These are phyloP conservation scores for Lasiosphaeria hispida DNA, from an alignment of 495 filamentous ascomycete genomes.

Conservation along the genomic window DNA sequence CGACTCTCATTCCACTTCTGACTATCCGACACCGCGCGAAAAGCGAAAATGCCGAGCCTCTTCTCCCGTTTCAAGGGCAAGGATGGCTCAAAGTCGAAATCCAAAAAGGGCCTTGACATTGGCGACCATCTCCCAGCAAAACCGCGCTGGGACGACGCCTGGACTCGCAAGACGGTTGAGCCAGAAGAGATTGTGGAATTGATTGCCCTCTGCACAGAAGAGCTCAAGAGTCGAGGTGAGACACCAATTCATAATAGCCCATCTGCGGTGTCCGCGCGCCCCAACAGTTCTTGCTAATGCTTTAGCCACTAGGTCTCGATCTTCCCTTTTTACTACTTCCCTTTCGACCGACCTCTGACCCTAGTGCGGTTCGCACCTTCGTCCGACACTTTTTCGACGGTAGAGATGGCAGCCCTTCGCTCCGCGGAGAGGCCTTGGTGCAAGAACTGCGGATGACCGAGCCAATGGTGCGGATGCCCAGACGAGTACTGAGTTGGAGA, in stretches of 20 bases:
- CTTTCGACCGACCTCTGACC: constrained; percentile 88
- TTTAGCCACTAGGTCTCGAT: constrained; percentile 64
- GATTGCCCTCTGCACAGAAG: constrained; percentile 76
- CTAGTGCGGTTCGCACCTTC: constrained; percentile 85
- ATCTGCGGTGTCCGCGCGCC: constrained; percentile 4
- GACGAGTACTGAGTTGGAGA: background rate
- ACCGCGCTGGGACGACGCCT: constrained; percentile 86
- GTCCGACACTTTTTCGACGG: constrained; percentile 88
- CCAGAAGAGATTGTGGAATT: constrained; percentile 90
- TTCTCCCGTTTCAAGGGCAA: constrained; percentile 75
- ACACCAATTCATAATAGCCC: constrained; percentile 26
- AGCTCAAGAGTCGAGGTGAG: constrained; percentile 93
- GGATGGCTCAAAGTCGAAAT: constrained; percentile 59
- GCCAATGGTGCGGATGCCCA: constrained; percentile 68
- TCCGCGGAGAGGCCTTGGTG: constrained; percentile 65
- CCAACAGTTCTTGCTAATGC: constrained; percentile 34
- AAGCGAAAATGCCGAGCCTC: constrained; percentile 55
- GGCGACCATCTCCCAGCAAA: constrained; percentile 57
- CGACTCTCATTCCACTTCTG: constrained; percentile 17
- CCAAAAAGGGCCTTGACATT: constrained; percentile 51
- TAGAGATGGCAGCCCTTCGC: constrained; percentile 48
- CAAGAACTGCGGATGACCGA: constrained; percentile 92
- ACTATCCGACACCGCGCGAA: constrained; percentile 16
- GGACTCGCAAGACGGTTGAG: constrained; percentile 78
- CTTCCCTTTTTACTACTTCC: constrained; percentile 93